Base-by-base conservation (phyloP, 768 basidiomycete genomes). In the Suillus alpinus region DNA sequence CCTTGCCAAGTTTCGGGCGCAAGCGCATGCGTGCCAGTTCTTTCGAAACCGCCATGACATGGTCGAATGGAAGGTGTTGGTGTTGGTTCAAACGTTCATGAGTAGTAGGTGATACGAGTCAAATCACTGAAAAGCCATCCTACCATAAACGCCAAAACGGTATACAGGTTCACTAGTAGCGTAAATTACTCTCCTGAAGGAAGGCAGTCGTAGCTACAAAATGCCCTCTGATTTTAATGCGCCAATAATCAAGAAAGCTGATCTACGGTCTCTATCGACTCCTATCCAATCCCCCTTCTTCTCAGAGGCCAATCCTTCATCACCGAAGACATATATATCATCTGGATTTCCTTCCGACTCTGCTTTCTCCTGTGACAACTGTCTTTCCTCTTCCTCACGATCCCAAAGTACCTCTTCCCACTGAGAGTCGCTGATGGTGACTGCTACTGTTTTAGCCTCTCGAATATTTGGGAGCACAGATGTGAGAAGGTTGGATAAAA, bases 351-450 rank as follows among this genome's bases (percentile, higher is more conserved):
- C 69, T 5, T 26, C 62, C 4, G 58, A 29, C 4, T 71, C 68
- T 14, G 62, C 59, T 40, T 52, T 64, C 46, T 71, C 70, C 53
- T 57, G 61, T 18, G 71, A 70, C 37, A 55, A 26, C 52, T 66
- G 62, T 59, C 64, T 72, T 57, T 82, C 81, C 56, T 85, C 85
- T 60, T 87, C 86, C 69, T 90, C 89, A 16, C 86, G 78, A 63
- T 88, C 85, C 84, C 86, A 91, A 31, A 92, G 75, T 1, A 91
- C 86, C 65, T 92, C 92, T 57, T 89, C 87, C 91, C 89, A 92
- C 64, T 91, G 87, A 1, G 83, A 78, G 58, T 91, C 88, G 56
- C 86, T 88, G 62, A 91, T 86, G 0, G 88, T 89, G 29, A 93
- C 88, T 3, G 89, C 91, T 23, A 87, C 87, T 9, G 87, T 88